Percentiles rank a stretch among this genome's conserved stretches.
These are phyloP conservation scores for Yamadazyma friedrichii DNA, from an alignment of 1,139 yeast species.

Conservation along the genomic window DNA sequence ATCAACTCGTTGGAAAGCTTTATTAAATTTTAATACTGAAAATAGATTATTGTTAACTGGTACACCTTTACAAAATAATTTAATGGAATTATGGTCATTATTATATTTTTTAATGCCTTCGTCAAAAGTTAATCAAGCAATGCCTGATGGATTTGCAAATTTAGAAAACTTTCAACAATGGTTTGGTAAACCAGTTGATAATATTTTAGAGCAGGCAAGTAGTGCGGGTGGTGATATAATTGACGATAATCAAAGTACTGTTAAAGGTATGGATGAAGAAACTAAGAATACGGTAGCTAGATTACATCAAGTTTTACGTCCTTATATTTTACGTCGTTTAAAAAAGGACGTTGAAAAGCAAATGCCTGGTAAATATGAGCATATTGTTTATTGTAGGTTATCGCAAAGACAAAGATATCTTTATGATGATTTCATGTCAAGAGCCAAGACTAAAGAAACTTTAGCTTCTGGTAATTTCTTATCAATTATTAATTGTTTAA, in stretches of 20 bases:
- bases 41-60: conserved; percentile 88
- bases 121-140: conserved; percentile 60
- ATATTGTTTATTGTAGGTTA: conserved; percentile 84
- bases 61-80: conserved; percentile 90
- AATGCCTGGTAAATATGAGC: conserved; percentile 98
- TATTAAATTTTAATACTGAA: conserved; percentile 89
- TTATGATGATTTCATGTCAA: conserved; percentile 95
- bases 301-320: conserved; percentile 90
- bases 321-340: conserved; percentile 84
- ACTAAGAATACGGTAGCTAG: conserved; percentile 83
- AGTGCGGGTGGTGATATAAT: conserved; percentile 47
- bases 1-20: conserved; percentile 96
- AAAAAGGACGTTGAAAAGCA: conserved; percentile 98
- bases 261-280: conserved; percentile 53
- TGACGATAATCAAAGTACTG: conserved; percentile 40
- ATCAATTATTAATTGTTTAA: conserved; percentile 92
- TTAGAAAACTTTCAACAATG: conserved; percentile 94
- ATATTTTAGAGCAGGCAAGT: conserved; percentile 69
- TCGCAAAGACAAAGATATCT: conserved; percentile 90
- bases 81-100: conserved; percentile 92
- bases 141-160: conserved; percentile 97
- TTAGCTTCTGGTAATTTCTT: conserved; percentile 92
- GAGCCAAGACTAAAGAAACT: conserved; percentile 94
- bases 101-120: conserved; percentile 95
- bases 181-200: conserved; percentile 97